phyloP scores from a whole-genome alignment of 805 yeast species.

The Torulaspora delbrueckii region DNA sequence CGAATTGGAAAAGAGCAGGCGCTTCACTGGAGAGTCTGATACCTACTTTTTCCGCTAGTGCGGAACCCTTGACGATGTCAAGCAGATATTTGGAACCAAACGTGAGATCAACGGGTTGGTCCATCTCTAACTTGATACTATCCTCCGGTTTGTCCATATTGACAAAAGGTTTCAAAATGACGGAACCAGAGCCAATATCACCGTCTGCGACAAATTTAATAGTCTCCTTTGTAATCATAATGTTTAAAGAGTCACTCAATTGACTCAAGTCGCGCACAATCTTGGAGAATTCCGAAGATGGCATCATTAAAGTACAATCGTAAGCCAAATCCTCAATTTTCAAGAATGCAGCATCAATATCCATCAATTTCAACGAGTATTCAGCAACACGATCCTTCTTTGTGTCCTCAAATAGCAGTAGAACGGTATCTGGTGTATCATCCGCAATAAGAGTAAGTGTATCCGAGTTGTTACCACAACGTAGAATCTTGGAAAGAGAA shows the following conservation, averaged over 20 bases:
- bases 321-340: conserved; percentile 91
- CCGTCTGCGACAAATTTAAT: conserved; percentile 89
- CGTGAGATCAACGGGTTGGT: conserved; percentile 80
- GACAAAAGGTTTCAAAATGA: conserved; percentile 76
- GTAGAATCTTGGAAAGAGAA: conserved; percentile 81
- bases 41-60: conserved; percentile 70
- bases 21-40: conserved; percentile 84
- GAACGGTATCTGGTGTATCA: conserved; percentile 73
- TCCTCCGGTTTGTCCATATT: conserved; percentile 78
- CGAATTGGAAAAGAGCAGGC: conserved; percentile 92
- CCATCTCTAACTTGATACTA: conserved; percentile 68
- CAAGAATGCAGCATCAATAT: conserved; percentile 90
- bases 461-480: conserved; percentile 88
- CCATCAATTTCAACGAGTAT: conserved; percentile 88
- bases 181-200: conserved; percentile 82
- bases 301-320: conserved; percentile 81
- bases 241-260: conserved; percentile 80
- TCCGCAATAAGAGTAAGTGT: conserved; percentile 85
- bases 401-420: conserved; percentile 84
- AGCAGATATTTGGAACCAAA: conserved; percentile 88
- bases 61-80: conserved; percentile 88
- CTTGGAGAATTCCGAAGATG: conserved; percentile 82
- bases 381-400: conserved; percentile 88
- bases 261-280: conserved; percentile 83
- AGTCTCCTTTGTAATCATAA: conserved; percentile 85